Evolutionary conservation across 805 yeast genomes (phyloP).

Genomic region (Cyberlindnera bimundalis): DNA sequence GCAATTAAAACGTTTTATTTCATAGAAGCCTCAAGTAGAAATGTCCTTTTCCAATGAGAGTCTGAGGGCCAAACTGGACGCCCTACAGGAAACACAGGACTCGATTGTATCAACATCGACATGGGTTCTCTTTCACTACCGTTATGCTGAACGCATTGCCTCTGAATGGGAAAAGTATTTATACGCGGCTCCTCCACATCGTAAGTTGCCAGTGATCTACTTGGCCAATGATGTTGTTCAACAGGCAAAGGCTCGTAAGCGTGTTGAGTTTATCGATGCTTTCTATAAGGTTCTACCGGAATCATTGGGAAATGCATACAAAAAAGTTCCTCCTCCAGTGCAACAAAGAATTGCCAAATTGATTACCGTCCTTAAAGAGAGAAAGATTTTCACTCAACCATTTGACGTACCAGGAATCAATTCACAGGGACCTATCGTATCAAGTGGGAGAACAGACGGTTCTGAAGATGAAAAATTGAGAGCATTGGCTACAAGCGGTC

Average conservation of each 20-base stretch:
- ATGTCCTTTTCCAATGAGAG: slow-evolving; percentile 50
- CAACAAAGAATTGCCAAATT: slow-evolving; percentile 43
- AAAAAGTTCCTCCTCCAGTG: slow-evolving; percentile 14
- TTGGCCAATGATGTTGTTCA: slow-evolving; percentile 81
- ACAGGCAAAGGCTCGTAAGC: slow-evolving; percentile 62
- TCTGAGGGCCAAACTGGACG: slow-evolving; percentile 43
- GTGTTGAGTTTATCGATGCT: slow-evolving; percentile 52
- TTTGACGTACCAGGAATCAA: slow-evolving; percentile 14
- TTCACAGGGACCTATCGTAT: neutral
- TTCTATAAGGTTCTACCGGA: slow-evolving; percentile 50
- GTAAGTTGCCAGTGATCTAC: slow-evolving; percentile 58
- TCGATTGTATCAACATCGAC: slow-evolving; percentile 72
- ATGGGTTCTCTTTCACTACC: slow-evolving; percentile 68
- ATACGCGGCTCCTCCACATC: slow-evolving; percentile 31
- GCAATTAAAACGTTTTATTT: too few relatives aligned
- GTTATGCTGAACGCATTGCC: slow-evolving; percentile 52
- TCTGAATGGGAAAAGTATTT: slow-evolving; percentile 47
- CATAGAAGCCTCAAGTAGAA: neutral
- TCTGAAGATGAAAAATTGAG: slow-evolving; percentile 14
- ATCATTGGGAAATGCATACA: slow-evolving; percentile 33
- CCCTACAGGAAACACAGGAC: slow-evolving; percentile 60
- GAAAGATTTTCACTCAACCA: slow-evolving; percentile 39
- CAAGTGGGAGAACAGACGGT: neutral
- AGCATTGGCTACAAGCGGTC: slow-evolving; percentile 10
- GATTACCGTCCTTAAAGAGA: slow-evolving; percentile 54